phyloP scores from a whole-genome alignment of 805 yeast species.

The Saccharomyces cerevisiae region DNA sequence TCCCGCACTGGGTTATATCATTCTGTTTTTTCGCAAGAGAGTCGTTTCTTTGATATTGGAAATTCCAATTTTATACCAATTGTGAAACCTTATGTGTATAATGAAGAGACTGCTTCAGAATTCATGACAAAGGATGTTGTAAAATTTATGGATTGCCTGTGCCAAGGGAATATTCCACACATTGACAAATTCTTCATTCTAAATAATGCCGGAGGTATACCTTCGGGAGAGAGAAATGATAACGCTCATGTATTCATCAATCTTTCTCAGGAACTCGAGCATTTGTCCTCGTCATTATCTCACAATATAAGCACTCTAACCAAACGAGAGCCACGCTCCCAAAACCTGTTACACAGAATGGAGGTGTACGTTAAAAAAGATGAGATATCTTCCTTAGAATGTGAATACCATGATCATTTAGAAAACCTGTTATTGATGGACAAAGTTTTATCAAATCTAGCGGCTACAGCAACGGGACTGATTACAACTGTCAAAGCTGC shows the following conservation, averaged over 20 bases:
- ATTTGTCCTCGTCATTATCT: constrained; percentile 6
- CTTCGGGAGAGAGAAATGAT: constrained; percentile 71
- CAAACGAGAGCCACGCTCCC: constrained; percentile 11
- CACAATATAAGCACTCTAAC: constrained; percentile 5
- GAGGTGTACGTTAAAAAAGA: constrained; percentile 12
- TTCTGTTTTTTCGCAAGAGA: constrained; percentile 14
- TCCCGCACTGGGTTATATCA: constrained; percentile 9
- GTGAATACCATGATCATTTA: constrained; percentile 42
- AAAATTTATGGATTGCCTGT: constrained; percentile 26
- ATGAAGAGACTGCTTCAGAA: constrained; percentile 40
- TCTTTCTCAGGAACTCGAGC: constrained; percentile 60
- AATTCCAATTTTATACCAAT: constrained; percentile 34
- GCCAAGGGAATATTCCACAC: constrained; percentile 33
- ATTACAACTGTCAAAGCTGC: constrained; percentile 81
- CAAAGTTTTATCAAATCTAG: constrained; percentile 39
- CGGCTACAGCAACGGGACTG: constrained; percentile 63
- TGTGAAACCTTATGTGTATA: constrained; percentile 59
- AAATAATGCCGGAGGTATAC: constrained; percentile 84
- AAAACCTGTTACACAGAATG: constrained; percentile 15
- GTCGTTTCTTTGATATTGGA: constrained; percentile 5
- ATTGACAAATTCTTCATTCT: constrained; percentile 77
- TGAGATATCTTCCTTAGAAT: constrained; percentile 6
- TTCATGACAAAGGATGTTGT: constrained; percentile 35
- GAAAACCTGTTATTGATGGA: constrained; percentile 62
- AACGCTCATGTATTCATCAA: constrained; percentile 85